Percentiles rank a stretch among this genome's conserved stretches.
Conservation (phyloP, 768 basidiomycete species). For the Wakefieldia striispora region DNA sequence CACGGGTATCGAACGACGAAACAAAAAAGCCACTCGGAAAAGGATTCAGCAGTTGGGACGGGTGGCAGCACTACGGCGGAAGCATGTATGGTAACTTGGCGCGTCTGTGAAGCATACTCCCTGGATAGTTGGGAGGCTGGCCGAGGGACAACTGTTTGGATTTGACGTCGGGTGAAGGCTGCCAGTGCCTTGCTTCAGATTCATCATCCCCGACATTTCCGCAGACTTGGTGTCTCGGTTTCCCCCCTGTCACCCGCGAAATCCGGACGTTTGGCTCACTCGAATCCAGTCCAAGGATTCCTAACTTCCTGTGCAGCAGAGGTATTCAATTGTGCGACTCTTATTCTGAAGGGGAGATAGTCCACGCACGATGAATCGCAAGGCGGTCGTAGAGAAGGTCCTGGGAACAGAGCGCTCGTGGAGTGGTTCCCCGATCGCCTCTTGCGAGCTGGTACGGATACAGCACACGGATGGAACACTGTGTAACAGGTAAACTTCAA, state of each 20-base stretch:
- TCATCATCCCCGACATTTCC: conserved; percentile 73
- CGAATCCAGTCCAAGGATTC: no score
- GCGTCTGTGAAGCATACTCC: no score
- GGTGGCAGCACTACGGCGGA: no score
- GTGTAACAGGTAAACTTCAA: conserved; percentile 48
- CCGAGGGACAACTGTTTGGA: no score
- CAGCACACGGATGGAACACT: conserved; percentile 42
- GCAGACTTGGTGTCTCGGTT: conserved; percentile 69
- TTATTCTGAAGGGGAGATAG: conserved; percentile 77
- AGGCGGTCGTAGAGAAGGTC: conserved; percentile 59
- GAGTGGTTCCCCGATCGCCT: conserved; percentile 50
- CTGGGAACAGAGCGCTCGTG: conserved; percentile 36
- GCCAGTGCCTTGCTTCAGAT: no score
- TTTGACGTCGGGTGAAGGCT: no score
- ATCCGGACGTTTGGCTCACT: conserved; percentile 39
- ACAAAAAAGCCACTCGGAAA: no score
- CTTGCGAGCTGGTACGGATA: conserved; percentile 45
- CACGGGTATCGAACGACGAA: no score
- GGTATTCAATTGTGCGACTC: conserved; percentile 20
- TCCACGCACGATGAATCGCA: conserved; percentile 63
- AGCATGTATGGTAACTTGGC: no score
- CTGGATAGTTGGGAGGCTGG: conserved; percentile 8
- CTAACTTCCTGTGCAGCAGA: neutral
- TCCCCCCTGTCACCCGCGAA: conserved; percentile 51
- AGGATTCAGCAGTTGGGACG: no score